Percentiles rank a stretch among this genome's conserved stretches.
Evolutionary conservation across 257 asterid genomes (phyloP).

Genomic region (Capsicum chinense): DNA sequence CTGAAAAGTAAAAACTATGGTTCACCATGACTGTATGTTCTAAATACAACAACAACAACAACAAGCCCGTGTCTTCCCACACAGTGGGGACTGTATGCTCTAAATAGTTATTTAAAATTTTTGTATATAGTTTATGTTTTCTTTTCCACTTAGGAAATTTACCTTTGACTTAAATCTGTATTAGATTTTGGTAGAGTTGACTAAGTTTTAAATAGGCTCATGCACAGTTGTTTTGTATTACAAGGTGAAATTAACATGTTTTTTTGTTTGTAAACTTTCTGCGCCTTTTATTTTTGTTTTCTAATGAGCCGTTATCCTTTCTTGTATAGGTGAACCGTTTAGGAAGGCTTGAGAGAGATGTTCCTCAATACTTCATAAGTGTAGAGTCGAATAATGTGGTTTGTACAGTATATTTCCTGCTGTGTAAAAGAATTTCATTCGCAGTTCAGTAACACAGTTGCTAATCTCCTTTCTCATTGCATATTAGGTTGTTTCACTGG

Average conservation of each 20-base stretch:
- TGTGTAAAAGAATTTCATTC: conserved; percentile 15
- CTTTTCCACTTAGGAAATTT: background rate
- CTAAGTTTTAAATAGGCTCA: background rate
- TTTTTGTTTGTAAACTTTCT: conserved; percentile 28
- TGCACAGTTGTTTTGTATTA: conserved; percentile 25
- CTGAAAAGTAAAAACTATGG: background rate
- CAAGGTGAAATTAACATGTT: conserved; percentile 25
- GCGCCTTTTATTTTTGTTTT: conserved; percentile 32
- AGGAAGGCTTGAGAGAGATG: conserved; percentile 77
- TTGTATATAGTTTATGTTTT: background rate
- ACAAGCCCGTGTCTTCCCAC: no score
- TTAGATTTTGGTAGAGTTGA: background rate
- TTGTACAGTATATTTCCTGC: conserved; percentile 33
- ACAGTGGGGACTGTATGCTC: background rate
- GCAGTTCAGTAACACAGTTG: conserved; percentile 19
- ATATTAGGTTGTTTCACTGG: conserved; percentile 67
- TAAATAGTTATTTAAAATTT: background rate
- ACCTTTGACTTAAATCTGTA: background rate
- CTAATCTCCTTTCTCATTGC: conserved; percentile 36
- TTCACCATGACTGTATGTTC: background rate
- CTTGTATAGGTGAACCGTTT: conserved; percentile 82
- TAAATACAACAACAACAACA: background rate
- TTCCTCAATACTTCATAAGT: conserved; percentile 78
- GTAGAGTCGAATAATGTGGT: conserved; percentile 70
- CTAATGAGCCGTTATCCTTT: conserved; percentile 37